Evolutionary conservation across 1,284 basidiomycete genomes (phyloP), one percentile per base, ranked within the genome.

Genomic region (Rhodotorula sp.): DNA sequence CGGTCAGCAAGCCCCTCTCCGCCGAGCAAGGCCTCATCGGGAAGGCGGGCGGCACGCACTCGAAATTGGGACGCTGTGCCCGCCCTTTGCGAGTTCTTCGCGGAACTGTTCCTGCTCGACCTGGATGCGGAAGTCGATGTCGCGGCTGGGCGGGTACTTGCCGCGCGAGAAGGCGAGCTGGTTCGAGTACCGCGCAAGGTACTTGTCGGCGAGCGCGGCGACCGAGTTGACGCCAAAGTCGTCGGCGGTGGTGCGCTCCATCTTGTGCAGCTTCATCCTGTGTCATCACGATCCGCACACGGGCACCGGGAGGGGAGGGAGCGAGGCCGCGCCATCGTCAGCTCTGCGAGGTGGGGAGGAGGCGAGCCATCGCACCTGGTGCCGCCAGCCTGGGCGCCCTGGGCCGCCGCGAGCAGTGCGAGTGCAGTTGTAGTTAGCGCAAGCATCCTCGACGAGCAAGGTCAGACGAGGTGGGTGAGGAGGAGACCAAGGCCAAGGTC

Each of bases 61-160:
- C 78, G 85, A 89, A 60, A 99, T 85, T 69, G 95, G 95, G 57
- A 98, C 91, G 61, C 83, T 83, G 81, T 99, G 95, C 51, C 92
- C 93, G 67, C 87, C 89, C 71, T 89, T 87, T 2, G 64, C 18
- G 69, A 83, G 80, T 72, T 76, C 61, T 31, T 72, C 67, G 46
- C 72, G 67, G 73, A 83, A 79, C 75, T 89, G 85, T 65, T 89
- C 87, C 62, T 81, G 78, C 44, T 80, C 78, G 55, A 78, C 79
- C 72, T 64, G 73, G 61, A 71, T 80, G 76, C 55, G 75, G 77
- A 64, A 71, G 65, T 77, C 79, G 76, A 69, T 77, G 70, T 69
- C 67, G n/a, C 64, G 54, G 24, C 61, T 56, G 70, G 76, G 59
- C 66, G 64, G 60, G 37, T 61, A 61, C 37, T 24, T 53, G n/a